Evolutionary conservation across 176 grass and related monocot genomes (phyloP).

Genomic region (Leersia perrieri): DNA sequence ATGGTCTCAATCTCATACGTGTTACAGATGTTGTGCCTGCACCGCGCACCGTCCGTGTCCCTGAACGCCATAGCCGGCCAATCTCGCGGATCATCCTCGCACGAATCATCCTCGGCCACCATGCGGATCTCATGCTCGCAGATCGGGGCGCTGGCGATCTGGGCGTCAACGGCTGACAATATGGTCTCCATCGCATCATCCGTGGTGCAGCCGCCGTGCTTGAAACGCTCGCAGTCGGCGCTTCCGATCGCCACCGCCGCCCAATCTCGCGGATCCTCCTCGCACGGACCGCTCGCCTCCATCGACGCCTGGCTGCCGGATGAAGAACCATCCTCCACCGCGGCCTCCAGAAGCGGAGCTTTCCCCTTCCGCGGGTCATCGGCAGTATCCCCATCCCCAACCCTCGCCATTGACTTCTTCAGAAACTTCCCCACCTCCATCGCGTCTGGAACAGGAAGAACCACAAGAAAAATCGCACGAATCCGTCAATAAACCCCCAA

Average conservation of each 20-base stretch:
- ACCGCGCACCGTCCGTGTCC: too few relatives aligned
- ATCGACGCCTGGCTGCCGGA: neutral
- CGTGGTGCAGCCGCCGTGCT: neutral
- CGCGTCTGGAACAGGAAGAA: conserved; percentile 22
- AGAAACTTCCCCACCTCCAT: conserved; percentile 35
- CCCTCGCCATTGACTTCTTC: neutral
- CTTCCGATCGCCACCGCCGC: neutral
- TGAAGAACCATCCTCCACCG: neutral
- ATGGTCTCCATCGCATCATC: too few relatives aligned
- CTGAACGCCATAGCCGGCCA: too few relatives aligned
- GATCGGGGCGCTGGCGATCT: too few relatives aligned
- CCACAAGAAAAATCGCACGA: neutral
- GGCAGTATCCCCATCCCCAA: conserved; percentile 12
- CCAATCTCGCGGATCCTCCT: neutral
- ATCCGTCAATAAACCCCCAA: neutral
- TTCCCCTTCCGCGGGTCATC: conserved; percentile 7
- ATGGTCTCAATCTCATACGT: too few relatives aligned
- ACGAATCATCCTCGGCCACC: too few relatives aligned
- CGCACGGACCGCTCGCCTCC: neutral
- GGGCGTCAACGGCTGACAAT: too few relatives aligned
- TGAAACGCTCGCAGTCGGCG: conserved; percentile 13
- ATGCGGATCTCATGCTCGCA: too few relatives aligned
- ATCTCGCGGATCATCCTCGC: too few relatives aligned
- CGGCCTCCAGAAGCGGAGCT: neutral
- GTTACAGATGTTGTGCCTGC: too few relatives aligned